Conservation (phyloP, 352 stramenopile genomes). For the Phytophthora tubulina region DNA sequence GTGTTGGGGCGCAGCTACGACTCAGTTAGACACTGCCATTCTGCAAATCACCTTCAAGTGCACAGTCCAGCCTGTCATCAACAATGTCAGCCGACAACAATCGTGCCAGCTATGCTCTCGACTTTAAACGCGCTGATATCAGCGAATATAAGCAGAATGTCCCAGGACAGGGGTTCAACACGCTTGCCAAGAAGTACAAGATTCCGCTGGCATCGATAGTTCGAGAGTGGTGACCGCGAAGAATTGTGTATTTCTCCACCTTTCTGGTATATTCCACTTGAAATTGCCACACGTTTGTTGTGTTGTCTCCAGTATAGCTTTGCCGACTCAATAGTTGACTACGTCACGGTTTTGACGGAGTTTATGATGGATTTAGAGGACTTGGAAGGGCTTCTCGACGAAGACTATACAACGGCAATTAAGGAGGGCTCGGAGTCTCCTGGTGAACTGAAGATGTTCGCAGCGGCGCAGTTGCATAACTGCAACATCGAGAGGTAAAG, state of each 20-base stretch:
- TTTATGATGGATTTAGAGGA: background rate
- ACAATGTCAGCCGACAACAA: background rate
- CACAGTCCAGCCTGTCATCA: background rate
- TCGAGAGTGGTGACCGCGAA: background rate
- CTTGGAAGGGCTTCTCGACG: background rate
- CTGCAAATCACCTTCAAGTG: background rate
- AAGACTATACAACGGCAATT: background rate
- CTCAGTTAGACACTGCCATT: background rate
- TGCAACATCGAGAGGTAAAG: background rate
- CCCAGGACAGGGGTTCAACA: background rate
- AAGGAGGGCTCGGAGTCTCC: background rate
- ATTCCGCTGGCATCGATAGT: constrained; percentile 3
- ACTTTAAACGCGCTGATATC: background rate
- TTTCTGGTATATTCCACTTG: background rate
- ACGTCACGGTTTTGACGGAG: background rate
- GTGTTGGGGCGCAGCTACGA: too few relatives aligned
- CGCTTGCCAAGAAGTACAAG: constrained; percentile 6
- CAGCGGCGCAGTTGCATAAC: background rate
- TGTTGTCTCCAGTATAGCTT: background rate
- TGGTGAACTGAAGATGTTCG: background rate
- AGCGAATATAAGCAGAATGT: background rate
- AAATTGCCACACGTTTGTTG: background rate
- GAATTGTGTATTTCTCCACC: background rate
- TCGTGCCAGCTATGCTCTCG: background rate
- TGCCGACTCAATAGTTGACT: background rate